phyloP scores from a whole-genome alignment of 2,329 filamentous ascomycete species.

The Verticillium longisporum region DNA sequence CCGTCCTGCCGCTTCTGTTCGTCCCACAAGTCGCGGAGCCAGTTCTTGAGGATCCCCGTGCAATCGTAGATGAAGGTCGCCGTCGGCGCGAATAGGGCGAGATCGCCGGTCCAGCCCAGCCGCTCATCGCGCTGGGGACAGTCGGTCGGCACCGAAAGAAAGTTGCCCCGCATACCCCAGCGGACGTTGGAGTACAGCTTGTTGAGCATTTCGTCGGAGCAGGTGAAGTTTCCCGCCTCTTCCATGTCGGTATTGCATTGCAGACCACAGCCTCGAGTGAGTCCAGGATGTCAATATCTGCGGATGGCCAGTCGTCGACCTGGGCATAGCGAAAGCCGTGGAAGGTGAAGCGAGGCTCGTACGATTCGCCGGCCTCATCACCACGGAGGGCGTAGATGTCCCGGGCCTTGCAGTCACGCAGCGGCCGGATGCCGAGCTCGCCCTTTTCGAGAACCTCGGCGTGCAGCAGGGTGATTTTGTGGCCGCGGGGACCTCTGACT shows the following conservation, averaged over 20 bases:
- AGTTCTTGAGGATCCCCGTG: slow-evolving; percentile 4
- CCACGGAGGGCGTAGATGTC: slow-evolving; percentile 25
- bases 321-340: slow-evolving; percentile 45
- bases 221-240: slow-evolving; percentile 1
- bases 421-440: slow-evolving; percentile 28
- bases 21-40: slow-evolving; percentile 7
- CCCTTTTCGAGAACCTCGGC: slow-evolving; percentile 35
- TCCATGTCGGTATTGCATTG: slow-evolving; percentile 8
- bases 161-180: slow-evolving; percentile 9
- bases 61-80: slow-evolving; percentile 4
- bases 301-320: slow-evolving; percentile 26
- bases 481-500: slow-evolving; percentile 12
- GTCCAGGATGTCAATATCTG: not conserved
- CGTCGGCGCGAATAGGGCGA: slow-evolving; percentile 5
- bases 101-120: slow-evolving; percentile 6
- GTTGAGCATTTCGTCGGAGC: slow-evolving; percentile 5
- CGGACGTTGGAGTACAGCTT: slow-evolving; percentile 3
- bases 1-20: slow-evolving; percentile 24
- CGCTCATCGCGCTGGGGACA: slow-evolving; percentile 10
- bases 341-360: slow-evolving; percentile 41
- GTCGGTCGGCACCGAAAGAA: slow-evolving; percentile 8
- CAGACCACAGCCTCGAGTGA: slow-evolving; percentile 5
- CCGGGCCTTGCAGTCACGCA: slow-evolving; percentile 25
- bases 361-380: slow-evolving; percentile 14
- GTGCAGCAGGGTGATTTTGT: slow-evolving; percentile 25